Evolutionary conservation across 768 basidiomycete genomes (phyloP).

Genomic region (Trametes coccinea): DNA sequence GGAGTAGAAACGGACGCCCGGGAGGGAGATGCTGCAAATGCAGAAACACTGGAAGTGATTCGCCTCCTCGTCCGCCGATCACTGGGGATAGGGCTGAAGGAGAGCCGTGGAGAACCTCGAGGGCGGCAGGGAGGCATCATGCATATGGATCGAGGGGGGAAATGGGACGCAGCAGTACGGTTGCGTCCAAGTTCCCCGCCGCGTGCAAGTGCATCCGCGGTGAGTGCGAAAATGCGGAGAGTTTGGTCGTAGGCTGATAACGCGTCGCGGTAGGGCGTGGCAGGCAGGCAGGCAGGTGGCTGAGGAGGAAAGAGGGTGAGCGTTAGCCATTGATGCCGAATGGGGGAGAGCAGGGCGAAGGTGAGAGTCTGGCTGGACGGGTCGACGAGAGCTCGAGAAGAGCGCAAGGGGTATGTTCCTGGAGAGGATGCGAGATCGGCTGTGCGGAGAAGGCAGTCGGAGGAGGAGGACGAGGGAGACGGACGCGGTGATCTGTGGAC

Average conservation of each 20-base stretch:
- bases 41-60: neutral
- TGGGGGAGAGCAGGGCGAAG: neutral
- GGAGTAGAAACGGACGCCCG: neutral
- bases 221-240: neutral
- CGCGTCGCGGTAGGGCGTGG: neutral
- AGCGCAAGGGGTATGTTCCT: conserved; percentile 1
- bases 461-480: neutral
- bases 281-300: neutral
- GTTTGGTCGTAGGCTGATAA: conserved; percentile 7
- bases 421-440: conserved; percentile 1
- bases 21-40: conserved; percentile 1
- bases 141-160: too few relatives aligned
- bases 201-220: neutral
- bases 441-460: neutral
- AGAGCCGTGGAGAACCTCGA: neutral
- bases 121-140: neutral
- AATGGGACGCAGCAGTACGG: too few relatives aligned
- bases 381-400: neutral
- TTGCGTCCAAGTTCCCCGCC: neutral
- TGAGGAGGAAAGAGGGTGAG: neutral
- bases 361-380: neutral
- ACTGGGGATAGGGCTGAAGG: neutral
- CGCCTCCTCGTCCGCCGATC: conserved; percentile 4
- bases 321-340: neutral
- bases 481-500: neutral